Base-by-base conservation (phyloP, 768 basidiomycete species). In the Pholiota microspora region DNA sequence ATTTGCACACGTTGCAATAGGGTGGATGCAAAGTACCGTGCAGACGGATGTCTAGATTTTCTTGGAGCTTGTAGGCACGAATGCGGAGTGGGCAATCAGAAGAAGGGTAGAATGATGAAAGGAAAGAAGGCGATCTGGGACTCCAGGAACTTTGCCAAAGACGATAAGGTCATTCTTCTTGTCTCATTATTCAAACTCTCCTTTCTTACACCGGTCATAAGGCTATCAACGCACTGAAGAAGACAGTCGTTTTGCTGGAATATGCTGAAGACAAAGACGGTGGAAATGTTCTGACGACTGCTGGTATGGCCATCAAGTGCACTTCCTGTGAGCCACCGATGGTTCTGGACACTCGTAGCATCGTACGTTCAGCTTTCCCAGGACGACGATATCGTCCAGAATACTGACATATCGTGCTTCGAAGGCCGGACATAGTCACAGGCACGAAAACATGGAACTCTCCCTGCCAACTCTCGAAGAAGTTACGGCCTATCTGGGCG, bases 361-460 rank as follows among this genome's bases (percentile, higher is more conserved):
- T 86, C 28, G 86, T 84, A 60, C 50, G 80, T 62, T 16, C n/a
- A 4, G 3, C 29, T 5, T 55, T 35, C 18, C n/a, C n/a, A n/a
- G n/a, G n/a, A n/a, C n/a, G n/a, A n/a, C n/a, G n/a, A n/a, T n/a
- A n/a, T n/a, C n/a, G n/a, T n/a, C n/a, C n/a, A n/a, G n/a, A n/a
- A n/a, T n/a, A n/a, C n/a, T n/a, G n/a, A n/a, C n/a, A 31, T 56
- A 2, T 9, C 44, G 42, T 34, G 7, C 10, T 34, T 35, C 23
- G n/a, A 62, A 88, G 86, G 68, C 79, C 29, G 81, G 81, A 0
- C 87, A 89, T 64, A 77, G 77, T 36, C 82, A 84, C 56, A 78
- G 87, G n/a, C 87, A 89, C 58, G 75, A 81, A 0, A 61, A 68
- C 7, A 82, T 87, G 46, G 59, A 67, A 2, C 28, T 54, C 73